Evolutionary conservation across 306 rosid species (phyloP).

Genomic region (Rosa persica): DNA sequence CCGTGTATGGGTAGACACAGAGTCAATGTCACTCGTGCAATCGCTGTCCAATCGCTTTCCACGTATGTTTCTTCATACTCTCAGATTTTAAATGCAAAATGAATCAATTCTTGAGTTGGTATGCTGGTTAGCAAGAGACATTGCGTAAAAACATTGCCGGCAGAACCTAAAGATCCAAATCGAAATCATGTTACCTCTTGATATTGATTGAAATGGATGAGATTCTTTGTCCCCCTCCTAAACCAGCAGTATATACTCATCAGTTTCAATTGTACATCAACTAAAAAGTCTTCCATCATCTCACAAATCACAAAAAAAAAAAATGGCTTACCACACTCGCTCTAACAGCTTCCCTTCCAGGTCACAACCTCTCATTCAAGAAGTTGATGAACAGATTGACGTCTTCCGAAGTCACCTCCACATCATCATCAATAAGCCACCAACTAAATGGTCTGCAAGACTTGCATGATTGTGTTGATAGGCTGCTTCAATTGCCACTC

Average conservation of each 20-base stretch:
- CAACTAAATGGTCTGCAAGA: constrained; percentile 23
- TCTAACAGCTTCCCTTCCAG: constrained; percentile 39
- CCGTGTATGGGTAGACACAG: background rate
- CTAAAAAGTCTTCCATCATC: background rate
- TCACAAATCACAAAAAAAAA: background rate
- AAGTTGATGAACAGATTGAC: constrained; percentile 23
- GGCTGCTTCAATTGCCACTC: constrained; percentile 27
- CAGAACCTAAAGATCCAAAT: constrained; percentile 23
- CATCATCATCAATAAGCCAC: constrained; percentile 21
- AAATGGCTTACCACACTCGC: constrained; percentile 24
- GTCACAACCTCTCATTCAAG: constrained; percentile 31
- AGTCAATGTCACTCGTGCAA: background rate
- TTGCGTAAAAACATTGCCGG: constrained; percentile 21
- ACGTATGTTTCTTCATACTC: background rate
- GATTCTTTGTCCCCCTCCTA: constrained; percentile 35
- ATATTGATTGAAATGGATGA: constrained; percentile 11
- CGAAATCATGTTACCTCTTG: constrained; percentile 17
- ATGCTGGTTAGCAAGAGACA: constrained; percentile 28
- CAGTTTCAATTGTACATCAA: constrained; percentile 15
- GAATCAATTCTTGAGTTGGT: constrained; percentile 18
- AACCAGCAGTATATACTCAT: constrained; percentile 8
- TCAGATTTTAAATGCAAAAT: background rate
- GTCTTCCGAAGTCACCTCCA: constrained; percentile 13
- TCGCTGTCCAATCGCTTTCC: background rate
- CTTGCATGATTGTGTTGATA: constrained; percentile 34